These are phyloP conservation scores for Trichophyton simii DNA, from an alignment of 2,329 filamentous ascomycete genomes.

Conservation along the genomic window DNA sequence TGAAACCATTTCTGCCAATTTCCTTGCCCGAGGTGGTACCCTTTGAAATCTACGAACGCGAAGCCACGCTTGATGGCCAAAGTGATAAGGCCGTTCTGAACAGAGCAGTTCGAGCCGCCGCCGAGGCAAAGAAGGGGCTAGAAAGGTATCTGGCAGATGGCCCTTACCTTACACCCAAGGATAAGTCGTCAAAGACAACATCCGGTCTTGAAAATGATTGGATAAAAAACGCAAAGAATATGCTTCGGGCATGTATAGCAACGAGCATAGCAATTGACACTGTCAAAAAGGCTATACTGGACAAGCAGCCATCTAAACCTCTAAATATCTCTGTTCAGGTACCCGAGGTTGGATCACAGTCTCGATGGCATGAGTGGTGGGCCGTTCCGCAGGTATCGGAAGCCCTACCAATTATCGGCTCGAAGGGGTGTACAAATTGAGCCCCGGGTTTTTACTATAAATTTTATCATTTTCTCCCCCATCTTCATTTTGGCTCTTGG, in stretches of 20 bases:
- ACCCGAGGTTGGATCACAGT: constrained; percentile 27
- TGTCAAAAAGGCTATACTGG: constrained; percentile 45
- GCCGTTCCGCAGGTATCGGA: constrained; percentile 29
- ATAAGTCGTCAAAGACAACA: constrained; percentile 19
- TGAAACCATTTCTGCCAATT: constrained; percentile 67
- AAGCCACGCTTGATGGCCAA: constrained; percentile 33
- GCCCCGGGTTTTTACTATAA: neutral
- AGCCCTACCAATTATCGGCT: constrained; percentile 6
- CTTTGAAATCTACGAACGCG: constrained; percentile 47
- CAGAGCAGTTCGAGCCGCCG: constrained; percentile 27
- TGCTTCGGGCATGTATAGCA: constrained; percentile 58
- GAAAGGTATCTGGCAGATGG: constrained; percentile 31
- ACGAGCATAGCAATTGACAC: constrained; percentile 52
- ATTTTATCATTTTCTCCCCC: neutral
- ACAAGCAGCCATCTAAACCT: constrained; percentile 7
- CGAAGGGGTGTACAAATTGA: neutral
- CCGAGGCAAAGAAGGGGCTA: constrained; percentile 32
- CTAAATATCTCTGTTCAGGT: constrained; percentile 25
- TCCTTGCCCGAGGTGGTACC: constrained; percentile 54
- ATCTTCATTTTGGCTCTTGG: neutral
- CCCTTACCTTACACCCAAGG: constrained; percentile 20
- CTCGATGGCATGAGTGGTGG: constrained; percentile 37
- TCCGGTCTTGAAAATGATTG: constrained; percentile 48
- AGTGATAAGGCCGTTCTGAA: constrained; percentile 30
- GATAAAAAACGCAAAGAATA: constrained; percentile 46